These are phyloP conservation scores for Sphagnum contortum DNA, from an alignment of 225 moss, liverwort and hornwort genomes.

Conservation along the genomic window DNA sequence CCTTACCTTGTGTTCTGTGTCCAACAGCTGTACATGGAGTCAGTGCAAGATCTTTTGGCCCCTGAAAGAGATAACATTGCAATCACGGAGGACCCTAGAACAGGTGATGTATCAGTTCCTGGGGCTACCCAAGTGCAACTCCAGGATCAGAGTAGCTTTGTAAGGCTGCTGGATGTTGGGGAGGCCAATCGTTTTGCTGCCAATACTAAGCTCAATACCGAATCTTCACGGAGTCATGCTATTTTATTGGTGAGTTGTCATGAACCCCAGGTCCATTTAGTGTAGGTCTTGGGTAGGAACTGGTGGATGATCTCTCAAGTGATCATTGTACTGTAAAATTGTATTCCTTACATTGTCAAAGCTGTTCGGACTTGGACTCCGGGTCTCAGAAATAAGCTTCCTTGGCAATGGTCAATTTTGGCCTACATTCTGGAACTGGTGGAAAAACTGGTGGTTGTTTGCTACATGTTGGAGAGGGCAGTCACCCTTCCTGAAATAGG, in stretches of 20 bases:
- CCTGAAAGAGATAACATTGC: conserved; percentile 96
- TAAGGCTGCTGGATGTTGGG: conserved; percentile 71
- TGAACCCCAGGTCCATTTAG: background rate
- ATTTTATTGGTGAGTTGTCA: conserved; percentile 60
- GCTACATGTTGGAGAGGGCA: too few relatives aligned
- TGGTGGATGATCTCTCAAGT: too few relatives aligned
- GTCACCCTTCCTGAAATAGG: too few relatives aligned
- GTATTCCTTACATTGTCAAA: background rate
- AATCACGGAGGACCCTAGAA: conserved; percentile 92
- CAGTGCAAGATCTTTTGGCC: conserved; percentile 92
- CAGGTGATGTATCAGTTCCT: conserved; percentile 94
- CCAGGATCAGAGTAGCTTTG: conserved; percentile 80
- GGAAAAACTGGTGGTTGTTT: too few relatives aligned
- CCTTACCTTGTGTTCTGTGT: background rate
- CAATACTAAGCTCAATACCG: conserved; percentile 96
- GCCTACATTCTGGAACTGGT: too few relatives aligned
- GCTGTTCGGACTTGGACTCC: background rate
- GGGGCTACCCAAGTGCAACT: conserved; percentile 89
- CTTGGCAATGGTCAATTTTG: too few relatives aligned
- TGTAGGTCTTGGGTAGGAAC: too few relatives aligned
- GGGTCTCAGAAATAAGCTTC: background rate
- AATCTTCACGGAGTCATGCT: conserved; percentile 97
- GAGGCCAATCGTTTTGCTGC: conserved; percentile 98
- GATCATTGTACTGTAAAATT: background rate
- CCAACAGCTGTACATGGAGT: conserved; percentile 94